Conservation (phyloP, 2,329 filamentous ascomycete species). For the Lachnellula willkommii region DNA sequence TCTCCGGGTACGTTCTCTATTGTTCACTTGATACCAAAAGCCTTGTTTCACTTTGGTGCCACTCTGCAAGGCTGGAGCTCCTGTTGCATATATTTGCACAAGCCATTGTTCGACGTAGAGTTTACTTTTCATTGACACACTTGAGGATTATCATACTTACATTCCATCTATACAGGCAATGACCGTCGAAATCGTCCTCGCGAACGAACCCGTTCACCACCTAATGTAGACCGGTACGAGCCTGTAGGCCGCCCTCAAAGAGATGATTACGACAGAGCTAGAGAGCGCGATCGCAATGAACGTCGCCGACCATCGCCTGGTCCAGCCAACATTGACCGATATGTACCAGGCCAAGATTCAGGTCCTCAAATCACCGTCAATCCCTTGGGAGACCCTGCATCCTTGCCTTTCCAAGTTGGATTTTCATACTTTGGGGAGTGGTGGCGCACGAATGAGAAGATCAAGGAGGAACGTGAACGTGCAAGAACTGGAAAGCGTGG, state of each 20-base stretch:
- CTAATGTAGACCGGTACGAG: constrained; percentile 69
- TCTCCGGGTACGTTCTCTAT: constrained; percentile 59
- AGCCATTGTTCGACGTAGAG: not conserved
- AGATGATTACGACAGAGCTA: constrained; percentile 57
- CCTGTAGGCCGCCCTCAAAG: constrained; percentile 55
- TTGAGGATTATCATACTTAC: constrained; percentile 15
- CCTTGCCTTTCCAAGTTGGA: constrained; percentile 72
- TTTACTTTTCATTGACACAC: not conserved
- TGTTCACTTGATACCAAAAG: not conserved
- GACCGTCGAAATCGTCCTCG: constrained; percentile 51
- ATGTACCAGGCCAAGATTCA: constrained; percentile 68
- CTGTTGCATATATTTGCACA: not conserved
- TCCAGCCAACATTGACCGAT: constrained; percentile 73
- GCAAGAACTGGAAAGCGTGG: constrained; percentile 63
- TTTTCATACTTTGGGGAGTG: constrained; percentile 84
- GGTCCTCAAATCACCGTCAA: constrained; percentile 51
- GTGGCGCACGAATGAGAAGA: constrained; percentile 77
- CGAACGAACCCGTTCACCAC: constrained; percentile 64
- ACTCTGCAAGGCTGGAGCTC: constrained; percentile 5
- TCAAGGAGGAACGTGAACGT: constrained; percentile 76
- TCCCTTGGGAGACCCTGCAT: constrained; percentile 65
- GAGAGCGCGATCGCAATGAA: constrained; percentile 49
- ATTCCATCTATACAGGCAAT: constrained; percentile 39
- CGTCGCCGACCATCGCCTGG: constrained; percentile 54
- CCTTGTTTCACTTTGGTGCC: constrained; percentile 1